Base-by-base conservation (phyloP, 2,329 filamentous ascomycete species). In the Rutstroemia sp. region DNA sequence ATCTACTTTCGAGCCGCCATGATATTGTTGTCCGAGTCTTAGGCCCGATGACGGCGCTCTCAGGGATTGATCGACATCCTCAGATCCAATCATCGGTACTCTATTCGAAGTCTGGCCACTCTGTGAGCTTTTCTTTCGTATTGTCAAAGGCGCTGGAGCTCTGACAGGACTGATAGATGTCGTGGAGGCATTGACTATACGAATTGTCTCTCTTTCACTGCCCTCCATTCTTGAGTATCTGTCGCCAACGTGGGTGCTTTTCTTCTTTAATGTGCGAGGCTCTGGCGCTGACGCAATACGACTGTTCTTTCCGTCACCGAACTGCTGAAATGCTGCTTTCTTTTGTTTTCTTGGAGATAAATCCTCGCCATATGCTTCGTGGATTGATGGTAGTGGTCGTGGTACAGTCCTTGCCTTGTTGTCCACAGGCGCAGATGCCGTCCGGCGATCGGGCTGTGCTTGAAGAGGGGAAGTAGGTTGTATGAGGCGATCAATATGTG, bases 401-500 rank as follows among this genome's bases (percentile, higher is more conserved):
- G 38, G 48, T 5, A 53, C 5, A 34, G 47, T 37, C 2, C 38
- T 37, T 16, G 60, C 44, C 57, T 59, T 63, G 12, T 41, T 49
- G 23, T 64, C 59, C 2, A 58, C 66, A n/a, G 77, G 76, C 25
- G 77, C 77, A 56, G 79, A 81, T 10, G 71, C 71, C 25, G 68
- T 66, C 49, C 79, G 73, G 41, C 70, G 74, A 69, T 69, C 67
- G 52, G 41, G 58, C 4, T 25, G 34, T 21, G 38, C 14, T 52
- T 47, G 55, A 45, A 51, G 57, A 55, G 56, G 57, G 18, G 64
- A 64, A 12, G 52, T 48, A 41, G 75, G 75, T 49, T 77, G 70
- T 60, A 84, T 80, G 25, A 83, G 70, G 18, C 76, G 75, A 67
- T 85, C 81, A 12, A 85, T 73, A 59, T 84, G 78, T 8, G 76